Conservation (phyloP, 305 asterid species). For the Solanum hybrid region DNA sequence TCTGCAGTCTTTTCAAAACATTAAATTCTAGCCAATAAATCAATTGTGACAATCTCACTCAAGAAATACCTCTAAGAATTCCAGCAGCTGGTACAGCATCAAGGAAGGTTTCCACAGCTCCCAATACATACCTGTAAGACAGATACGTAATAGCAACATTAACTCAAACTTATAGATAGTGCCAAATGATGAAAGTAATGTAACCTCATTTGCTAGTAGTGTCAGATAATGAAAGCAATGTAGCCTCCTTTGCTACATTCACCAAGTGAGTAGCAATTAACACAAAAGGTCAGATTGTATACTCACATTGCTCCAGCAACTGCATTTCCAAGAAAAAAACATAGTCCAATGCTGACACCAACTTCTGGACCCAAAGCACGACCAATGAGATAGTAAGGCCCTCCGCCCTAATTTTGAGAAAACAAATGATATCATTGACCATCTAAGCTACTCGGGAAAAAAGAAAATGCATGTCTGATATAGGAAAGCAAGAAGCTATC, state of each 20-base stretch:
- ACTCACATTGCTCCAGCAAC: constrained; percentile 99
- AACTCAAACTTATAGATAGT: background rate
- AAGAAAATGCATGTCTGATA: background rate
- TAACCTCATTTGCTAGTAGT: background rate
- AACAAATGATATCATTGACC: background rate
- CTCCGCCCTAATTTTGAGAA: constrained; percentile 68
- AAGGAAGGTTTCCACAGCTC: constrained; percentile 97
- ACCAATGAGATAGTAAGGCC: constrained; percentile 94
- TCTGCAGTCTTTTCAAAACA: background rate
- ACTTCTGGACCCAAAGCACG: constrained; percentile 99
- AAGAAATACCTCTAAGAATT: constrained; percentile 65
- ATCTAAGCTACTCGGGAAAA: background rate
- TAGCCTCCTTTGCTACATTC: background rate
- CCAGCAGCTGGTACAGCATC: constrained; percentile 94
- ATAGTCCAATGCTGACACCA: constrained; percentile 96
- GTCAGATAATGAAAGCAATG: background rate
- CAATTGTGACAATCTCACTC: background rate
- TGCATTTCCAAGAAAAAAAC: constrained; percentile 96
- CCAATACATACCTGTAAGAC: constrained; percentile 75
- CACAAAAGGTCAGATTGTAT: constrained; percentile 8
- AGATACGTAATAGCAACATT: background rate
- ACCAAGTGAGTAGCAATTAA: background rate
- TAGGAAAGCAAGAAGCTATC: background rate
- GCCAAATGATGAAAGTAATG: background rate
- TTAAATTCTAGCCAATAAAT: background rate